Evolutionary conservation across 805 yeast genomes (phyloP).

Genomic region (Candida nanaspora): DNA sequence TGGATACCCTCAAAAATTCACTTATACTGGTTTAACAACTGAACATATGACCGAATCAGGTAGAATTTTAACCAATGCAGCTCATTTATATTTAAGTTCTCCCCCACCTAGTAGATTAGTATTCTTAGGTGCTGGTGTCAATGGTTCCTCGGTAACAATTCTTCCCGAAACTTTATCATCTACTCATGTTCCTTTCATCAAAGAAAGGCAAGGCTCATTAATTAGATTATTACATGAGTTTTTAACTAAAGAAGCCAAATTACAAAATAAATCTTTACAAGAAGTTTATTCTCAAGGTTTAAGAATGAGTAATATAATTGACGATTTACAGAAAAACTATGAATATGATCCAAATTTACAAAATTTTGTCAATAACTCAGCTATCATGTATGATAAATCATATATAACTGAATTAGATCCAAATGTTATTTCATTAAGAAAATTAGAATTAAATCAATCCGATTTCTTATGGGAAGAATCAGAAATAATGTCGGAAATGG

Average conservation of each 20-base stretch:
- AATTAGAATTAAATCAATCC: constrained; percentile 7
- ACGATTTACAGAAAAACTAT: constrained; percentile 4
- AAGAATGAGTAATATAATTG: constrained; percentile 8
- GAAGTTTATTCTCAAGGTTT: constrained; percentile 16
- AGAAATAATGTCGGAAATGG: constrained; percentile 10
- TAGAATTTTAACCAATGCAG: constrained; percentile 23
- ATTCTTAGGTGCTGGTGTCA: constrained; percentile 24
- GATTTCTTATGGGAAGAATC: constrained; percentile 21
- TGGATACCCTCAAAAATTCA: constrained; percentile 13
- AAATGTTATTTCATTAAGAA: constrained; percentile 8
- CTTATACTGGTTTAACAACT: constrained; percentile 11
- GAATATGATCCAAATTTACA: constrained; percentile 2
- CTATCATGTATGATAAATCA: constrained; percentile 12
- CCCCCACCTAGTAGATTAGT: constrained; percentile 24
- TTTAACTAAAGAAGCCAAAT: constrained; percentile 11
- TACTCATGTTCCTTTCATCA: constrained; percentile 5
- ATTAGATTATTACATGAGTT: constrained; percentile 5
- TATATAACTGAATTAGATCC: constrained; percentile 7
- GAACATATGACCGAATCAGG: constrained; percentile 13
- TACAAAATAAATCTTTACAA: constrained; percentile 3
- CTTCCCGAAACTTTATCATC: constrained; percentile 15
- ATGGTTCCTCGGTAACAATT: constrained; percentile 18
- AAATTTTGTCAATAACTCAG: neutral
- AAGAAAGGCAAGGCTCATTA: constrained; percentile 6
- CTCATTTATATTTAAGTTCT: constrained; percentile 20